A percentile compares a stretch with the other conserved stretches of the same genome.
phyloP scores from a whole-genome alignment of 192 early-diverging fungal genomes.

The Umbelopsis sp. region DNA sequence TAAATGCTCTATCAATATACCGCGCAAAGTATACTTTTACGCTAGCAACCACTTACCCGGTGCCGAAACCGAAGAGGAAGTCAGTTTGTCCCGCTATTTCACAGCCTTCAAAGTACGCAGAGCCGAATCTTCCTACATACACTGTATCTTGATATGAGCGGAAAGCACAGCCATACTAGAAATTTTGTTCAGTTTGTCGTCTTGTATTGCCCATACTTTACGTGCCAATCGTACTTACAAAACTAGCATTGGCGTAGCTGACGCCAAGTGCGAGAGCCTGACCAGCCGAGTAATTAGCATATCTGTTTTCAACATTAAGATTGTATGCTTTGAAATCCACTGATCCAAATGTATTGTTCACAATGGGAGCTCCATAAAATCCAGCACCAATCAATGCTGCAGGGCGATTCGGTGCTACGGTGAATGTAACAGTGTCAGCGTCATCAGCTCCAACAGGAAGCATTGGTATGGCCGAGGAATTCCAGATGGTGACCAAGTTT shows the following conservation, averaged over 20 bases:
- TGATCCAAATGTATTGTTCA: slow-evolving; percentile 21
- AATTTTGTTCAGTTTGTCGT: background rate
- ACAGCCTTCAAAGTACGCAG: slow-evolving; percentile 17
- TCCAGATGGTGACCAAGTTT: slow-evolving; percentile 25
- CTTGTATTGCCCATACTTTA: background rate
- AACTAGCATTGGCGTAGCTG: slow-evolving; percentile 24
- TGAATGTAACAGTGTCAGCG: slow-evolving; percentile 16
- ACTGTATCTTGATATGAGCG: slow-evolving; percentile 20
- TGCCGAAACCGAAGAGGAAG: slow-evolving; percentile 21
- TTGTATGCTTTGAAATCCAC: slow-evolving; percentile 18
- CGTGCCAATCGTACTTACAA: background rate
- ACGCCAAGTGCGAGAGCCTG: slow-evolving; percentile 18
- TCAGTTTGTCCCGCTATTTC: slow-evolving; percentile 21
- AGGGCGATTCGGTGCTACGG: slow-evolving; percentile 4
- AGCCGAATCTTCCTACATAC: slow-evolving; percentile 18
- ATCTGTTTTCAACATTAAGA: slow-evolving; percentile 20
- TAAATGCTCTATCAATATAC: too few species aligned
- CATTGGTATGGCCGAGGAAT: slow-evolving; percentile 17
- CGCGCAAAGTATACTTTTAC: too few species aligned
- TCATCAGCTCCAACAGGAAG: slow-evolving; percentile 16
- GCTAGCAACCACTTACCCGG: background rate
- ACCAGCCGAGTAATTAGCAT: slow-evolving; percentile 22
- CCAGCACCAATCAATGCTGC: slow-evolving; percentile 22
- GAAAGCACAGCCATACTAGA: slow-evolving; percentile 23
- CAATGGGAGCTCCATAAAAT: slow-evolving; percentile 20